Evolutionary conservation across 2,329 filamentous ascomycete genomes (phyloP).

Genomic region (Dactylellina leptospora): DNA sequence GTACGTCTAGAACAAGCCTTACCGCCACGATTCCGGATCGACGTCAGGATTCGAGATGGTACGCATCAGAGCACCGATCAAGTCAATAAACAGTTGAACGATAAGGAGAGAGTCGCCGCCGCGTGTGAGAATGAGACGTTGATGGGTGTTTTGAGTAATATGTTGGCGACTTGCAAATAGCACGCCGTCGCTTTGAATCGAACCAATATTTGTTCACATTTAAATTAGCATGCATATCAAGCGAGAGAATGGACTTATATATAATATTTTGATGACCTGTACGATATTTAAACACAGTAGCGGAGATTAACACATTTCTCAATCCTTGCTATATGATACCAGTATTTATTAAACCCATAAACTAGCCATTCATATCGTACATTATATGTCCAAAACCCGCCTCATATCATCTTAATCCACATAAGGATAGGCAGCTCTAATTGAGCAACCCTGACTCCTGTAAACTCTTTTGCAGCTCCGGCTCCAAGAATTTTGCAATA

Average conservation of each 20-base stretch:
- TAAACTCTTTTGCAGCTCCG: conserved; percentile 74
- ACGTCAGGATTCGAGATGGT: conserved; percentile 93
- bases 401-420: neutral
- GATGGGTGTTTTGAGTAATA: conserved; percentile 87
- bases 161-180: conserved; percentile 84
- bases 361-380: conserved; percentile 52
- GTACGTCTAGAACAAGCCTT: conserved; percentile 90
- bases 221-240: no score
- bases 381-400: conserved; percentile 24
- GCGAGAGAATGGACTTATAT: no score
- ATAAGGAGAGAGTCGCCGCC: conserved; percentile 95
- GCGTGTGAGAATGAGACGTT: conserved; percentile 92
- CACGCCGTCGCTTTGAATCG: no score
- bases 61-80: conserved; percentile 95
- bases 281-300: conserved; percentile 15
- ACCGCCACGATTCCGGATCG: conserved; percentile 88
- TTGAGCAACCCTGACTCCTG: conserved; percentile 47
- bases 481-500: conserved; percentile 94
- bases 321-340: no score
- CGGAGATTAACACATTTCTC: no score
- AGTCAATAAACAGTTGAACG: conserved; percentile 93
- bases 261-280: no score
- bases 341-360: no score
- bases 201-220: no score
- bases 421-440: neutral